These are phyloP conservation scores for Thuidium tamariscinum DNA, from an alignment of 225 moss, liverwort and hornwort species.

Conservation along the genomic window DNA sequence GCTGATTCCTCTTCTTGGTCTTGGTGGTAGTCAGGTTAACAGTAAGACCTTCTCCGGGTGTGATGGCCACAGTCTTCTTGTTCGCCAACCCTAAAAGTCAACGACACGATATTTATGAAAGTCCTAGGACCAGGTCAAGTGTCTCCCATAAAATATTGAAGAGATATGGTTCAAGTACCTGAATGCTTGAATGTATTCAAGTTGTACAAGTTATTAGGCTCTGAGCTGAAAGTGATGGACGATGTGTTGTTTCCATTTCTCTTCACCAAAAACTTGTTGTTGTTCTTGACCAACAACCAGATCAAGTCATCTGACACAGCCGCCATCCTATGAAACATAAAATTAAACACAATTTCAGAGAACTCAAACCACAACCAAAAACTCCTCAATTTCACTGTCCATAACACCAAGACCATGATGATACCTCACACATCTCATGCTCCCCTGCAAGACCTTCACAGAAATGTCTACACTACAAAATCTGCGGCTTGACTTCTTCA, in stretches of 20 bases:
- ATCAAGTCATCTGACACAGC: conserved; percentile 76
- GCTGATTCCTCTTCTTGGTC: conserved; percentile 59
- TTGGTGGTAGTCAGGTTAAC: conserved; percentile 65
- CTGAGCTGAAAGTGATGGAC: conserved; percentile 88
- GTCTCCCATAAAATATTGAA: neutral
- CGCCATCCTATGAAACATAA: conserved; percentile 1
- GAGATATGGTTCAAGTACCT: conserved; percentile 11
- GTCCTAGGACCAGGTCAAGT: neutral
- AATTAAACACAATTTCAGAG: neutral
- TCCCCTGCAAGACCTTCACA: neutral
- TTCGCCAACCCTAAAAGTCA: conserved; percentile 59
- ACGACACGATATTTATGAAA: neutral
- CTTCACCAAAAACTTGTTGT: conserved; percentile 83
- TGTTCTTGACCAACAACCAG: conserved; percentile 88
- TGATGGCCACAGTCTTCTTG: conserved; percentile 74
- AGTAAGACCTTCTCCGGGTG: conserved; percentile 42
- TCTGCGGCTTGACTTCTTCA: neutral
- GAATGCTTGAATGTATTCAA: conserved; percentile 86
- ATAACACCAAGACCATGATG: neutral
- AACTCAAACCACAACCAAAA: neutral
- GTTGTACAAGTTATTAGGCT: conserved; percentile 90
- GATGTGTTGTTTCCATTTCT: conserved; percentile 87
- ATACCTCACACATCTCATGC: no score
- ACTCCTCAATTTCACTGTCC: no score
- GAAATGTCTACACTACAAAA: neutral